phyloP scores from a whole-genome alignment of 176 grass and related monocot species.

The Typha latifolia region DNA sequence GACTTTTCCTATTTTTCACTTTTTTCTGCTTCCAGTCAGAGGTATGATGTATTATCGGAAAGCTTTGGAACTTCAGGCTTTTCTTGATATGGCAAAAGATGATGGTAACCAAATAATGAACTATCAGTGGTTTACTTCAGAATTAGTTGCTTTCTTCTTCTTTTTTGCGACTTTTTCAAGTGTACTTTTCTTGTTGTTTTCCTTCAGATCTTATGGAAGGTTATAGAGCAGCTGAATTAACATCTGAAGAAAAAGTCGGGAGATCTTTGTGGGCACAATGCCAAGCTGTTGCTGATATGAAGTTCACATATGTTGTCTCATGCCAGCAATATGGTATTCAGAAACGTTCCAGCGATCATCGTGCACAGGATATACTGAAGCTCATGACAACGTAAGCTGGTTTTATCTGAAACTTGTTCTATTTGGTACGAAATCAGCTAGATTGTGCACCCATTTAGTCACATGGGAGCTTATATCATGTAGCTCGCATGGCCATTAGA shows the following conservation, averaged over 20 bases:
- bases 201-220: constrained; percentile 81
- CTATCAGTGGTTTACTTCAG: constrained; percentile 6
- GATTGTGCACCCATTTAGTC: too few relatives aligned
- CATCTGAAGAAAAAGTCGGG: constrained; percentile 49
- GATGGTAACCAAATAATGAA: constrained; percentile 35
- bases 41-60: constrained; percentile 99
- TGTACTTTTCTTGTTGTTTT: too few relatives aligned
- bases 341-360: constrained; percentile 61
- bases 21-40: constrained; percentile 46
- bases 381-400: constrained; percentile 77
- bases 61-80: constrained; percentile 93
- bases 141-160: background rate
- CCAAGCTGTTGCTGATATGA: constrained; percentile 96
- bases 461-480: too few relatives aligned
- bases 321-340: constrained; percentile 98
- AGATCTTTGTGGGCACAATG: constrained; percentile 60
- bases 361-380: constrained; percentile 73
- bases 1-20: background rate
- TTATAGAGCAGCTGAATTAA: constrained; percentile 62
- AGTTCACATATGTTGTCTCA: constrained; percentile 95
- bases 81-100: constrained; percentile 90
- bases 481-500: too few relatives aligned
- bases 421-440: too few relatives aligned
- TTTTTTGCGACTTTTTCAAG: too few relatives aligned
- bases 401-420: background rate